Evolutionary conservation across 2,329 filamentous ascomycete genomes (phyloP), one percentile per base, ranked within the genome.

Genomic region (Colletotrichum zoysiae): DNA sequence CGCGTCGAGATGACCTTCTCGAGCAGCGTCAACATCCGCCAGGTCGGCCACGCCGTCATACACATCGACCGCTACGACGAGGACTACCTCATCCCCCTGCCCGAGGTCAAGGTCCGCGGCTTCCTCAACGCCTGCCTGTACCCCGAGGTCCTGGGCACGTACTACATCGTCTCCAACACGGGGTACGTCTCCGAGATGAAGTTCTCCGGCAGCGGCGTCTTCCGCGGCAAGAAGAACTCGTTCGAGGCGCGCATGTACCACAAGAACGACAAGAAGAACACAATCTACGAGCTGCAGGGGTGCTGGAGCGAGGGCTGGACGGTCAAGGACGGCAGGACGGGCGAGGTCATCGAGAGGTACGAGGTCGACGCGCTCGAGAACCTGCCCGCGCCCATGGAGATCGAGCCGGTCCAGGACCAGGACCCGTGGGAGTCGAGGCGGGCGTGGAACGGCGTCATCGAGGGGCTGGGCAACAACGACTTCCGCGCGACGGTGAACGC

Each of bases 401-500:
- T 84, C 1, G 76, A 75, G 3, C 88, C 91, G 0, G 77, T 93
- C 9, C 90, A 92, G 50, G 81, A 92, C 71, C 94, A 97, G 82
- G 93, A 95, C 74, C 88, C 92, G 1, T 91, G 94, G 77, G 95
- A 97, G 83, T 93, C 92, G 11, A 88, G 94, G 14, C 87, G 90
- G 50, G 95, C 95, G 1, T 97, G 95, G 95, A 85, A 85, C 42
- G 91, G 91, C 73, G 94, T 97, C 3, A 91, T 93, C 0, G 85
- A 87, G 3, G 93, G 90, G 33, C 92, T 97, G 69, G 82, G 85
- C n/a, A 86, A 85, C 70, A 92, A 92, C 33, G 91, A 97, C 77
- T 92, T 95, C 87, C 90, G 94, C 67, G 84, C 86, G 7, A 93
- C 92, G 0, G 88, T 89, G 0, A 81, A 82, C 0, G 92, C 95